Base-by-base conservation (phyloP, 164 flowering plant species). In the Malania oleifera region DNA sequence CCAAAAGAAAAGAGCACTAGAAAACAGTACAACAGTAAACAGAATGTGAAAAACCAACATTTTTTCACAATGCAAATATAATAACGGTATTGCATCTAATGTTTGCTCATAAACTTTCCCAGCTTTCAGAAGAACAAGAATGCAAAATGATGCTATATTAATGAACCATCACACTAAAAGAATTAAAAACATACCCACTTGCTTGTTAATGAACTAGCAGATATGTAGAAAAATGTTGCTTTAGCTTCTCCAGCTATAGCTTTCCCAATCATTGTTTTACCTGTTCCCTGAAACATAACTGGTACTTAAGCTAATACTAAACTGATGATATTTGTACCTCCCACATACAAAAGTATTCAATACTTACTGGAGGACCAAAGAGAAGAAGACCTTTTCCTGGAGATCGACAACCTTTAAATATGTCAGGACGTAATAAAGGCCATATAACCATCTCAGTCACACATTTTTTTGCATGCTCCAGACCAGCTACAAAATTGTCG, bases 201-300 rank as follows among this genome's bases (percentile, higher is more conserved):
- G 96, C 99, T 95, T 59, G 99, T 95, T 67, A 95, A 80, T 49
- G 98, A 91, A 77, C 99, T 95, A 58, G 99, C 97, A 55, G 99
- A 91, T 64, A 95, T 95, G 73, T 89, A 95, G 80, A 95, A 95
- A 70, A 91, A 95, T 24, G 99, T 95, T 67, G 99, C 99, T 67
- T 91, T 95, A 48, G 99, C 99, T 72, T 91, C 98, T 62, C 98
- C 98, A 64, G 99, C 99, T 60, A 95, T 91, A 48, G 99, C 99
- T 80, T 95, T 95, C 25, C 99, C 99, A 44, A 95, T 95, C 99
- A 95, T 95, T 57, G 97, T 95, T 73, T 95, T 95, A 38, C 99
- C 99, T 55, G 99, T 95, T 60, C 99, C 99, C 99, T 95, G 61
- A 47, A 45, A 66, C 39, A 68, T 7, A 55, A 39, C 24, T 62